Percentiles rank a stretch among this genome's conserved stretches.
These are phyloP conservation scores for Blastomyces gilchristii DNA, from an alignment of 2,329 filamentous ascomycete species.

Conservation along the genomic window DNA sequence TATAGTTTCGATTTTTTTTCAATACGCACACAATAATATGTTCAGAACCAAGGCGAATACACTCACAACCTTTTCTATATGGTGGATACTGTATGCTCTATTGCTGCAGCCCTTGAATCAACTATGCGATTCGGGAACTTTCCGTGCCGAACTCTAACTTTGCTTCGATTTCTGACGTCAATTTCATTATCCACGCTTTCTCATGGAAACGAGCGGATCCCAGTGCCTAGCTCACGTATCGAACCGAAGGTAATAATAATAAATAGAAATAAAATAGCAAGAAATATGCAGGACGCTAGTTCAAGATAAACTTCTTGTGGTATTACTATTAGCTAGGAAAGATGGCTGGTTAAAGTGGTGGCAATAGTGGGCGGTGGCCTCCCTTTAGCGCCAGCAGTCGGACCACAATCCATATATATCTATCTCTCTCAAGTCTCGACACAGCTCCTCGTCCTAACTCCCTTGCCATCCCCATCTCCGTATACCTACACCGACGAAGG, in stretches of 20 bases:
- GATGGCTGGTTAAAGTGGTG: not conserved
- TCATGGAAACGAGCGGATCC: too few species aligned
- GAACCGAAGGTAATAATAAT: not conserved
- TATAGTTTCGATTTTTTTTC: not conserved
- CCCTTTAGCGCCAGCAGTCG: not conserved
- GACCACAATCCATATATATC: not conserved
- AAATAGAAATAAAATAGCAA: not conserved
- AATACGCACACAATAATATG: not conserved
- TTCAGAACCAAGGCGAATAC: not conserved
- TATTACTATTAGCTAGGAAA: not conserved
- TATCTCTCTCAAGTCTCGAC: not conserved
- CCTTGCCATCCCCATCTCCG: not conserved
- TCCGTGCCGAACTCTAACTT: not conserved
- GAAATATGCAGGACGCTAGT: not conserved
- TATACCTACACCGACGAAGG: not conserved
- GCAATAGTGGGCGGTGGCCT: not conserved
- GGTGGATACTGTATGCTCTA: not conserved
- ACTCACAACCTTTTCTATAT: not conserved
- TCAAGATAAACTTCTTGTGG: not conserved
- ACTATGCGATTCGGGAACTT: not conserved
- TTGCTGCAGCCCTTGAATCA: not conserved
- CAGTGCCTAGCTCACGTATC: not conserved
- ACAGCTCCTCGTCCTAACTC: not conserved
- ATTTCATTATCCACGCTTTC: not conserved
- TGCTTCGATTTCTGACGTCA: not conserved